Evolutionary conservation across 108 stramenopile genomes (phyloP).

Genomic region (Stephanodiscus triporus): DNA sequence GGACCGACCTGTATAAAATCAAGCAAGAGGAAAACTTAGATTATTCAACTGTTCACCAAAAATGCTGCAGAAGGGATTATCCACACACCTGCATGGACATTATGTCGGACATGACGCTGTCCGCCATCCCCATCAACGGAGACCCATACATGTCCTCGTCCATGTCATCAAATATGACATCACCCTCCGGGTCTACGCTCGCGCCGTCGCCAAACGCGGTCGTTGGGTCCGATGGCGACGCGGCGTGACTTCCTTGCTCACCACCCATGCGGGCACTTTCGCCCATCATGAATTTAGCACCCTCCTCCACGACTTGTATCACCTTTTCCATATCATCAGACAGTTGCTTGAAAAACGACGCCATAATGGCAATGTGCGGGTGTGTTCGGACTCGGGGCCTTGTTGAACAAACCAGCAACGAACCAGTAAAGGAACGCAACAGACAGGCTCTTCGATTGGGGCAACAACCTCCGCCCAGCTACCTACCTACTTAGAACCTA

Average conservation of each 20-base stretch:
- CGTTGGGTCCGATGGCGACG: neutral
- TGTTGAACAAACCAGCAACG: neutral
- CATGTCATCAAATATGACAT: slow-evolving; percentile 18
- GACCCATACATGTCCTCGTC: slow-evolving; percentile 52
- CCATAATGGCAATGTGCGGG: slow-evolving; percentile 17
- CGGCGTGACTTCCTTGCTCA: slow-evolving; percentile 10
- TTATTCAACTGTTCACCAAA: neutral
- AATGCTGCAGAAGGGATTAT: neutral
- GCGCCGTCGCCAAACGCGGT: slow-evolving; percentile 12
- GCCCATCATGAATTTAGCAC: slow-evolving; percentile 38
- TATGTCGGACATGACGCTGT: slow-evolving; percentile 74
- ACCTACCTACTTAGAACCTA: too few species aligned
- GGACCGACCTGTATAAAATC: slow-evolving; percentile 48
- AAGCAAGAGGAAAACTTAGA: slow-evolving; percentile 3
- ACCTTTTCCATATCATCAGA: slow-evolving; percentile 51
- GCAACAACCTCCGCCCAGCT: too few species aligned
- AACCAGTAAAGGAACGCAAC: neutral
- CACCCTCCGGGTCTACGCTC: slow-evolving; percentile 20
- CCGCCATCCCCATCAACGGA: slow-evolving; percentile 82
- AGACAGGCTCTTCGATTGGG: too few species aligned
- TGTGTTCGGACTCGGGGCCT: neutral
- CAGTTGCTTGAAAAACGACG: slow-evolving; percentile 38
- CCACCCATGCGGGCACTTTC: slow-evolving; percentile 20
- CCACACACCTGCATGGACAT: slow-evolving; percentile 67
- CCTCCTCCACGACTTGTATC: slow-evolving; percentile 39